These are phyloP conservation scores for Brettanomyces anomalus DNA, from an alignment of 805 yeast genomes.

Conservation along the genomic window DNA sequence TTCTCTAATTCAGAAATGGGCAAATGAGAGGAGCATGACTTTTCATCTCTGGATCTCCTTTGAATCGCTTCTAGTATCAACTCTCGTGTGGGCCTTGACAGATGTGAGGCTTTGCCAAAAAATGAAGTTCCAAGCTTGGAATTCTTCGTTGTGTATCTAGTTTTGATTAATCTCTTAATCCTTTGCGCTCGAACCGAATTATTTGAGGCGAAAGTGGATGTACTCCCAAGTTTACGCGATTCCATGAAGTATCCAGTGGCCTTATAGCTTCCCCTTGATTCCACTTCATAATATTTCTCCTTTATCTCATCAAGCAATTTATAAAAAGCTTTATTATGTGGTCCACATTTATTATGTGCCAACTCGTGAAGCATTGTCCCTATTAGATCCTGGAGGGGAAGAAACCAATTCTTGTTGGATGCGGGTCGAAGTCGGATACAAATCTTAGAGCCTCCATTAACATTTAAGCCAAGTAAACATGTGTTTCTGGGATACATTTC, in stretches of 20 bases:
- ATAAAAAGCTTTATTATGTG: slow-evolving; percentile 72
- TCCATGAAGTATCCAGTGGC: slow-evolving; percentile 42
- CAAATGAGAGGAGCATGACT: slow-evolving; percentile 32
- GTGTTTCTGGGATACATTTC: slow-evolving; percentile 76
- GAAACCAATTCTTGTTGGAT: slow-evolving; percentile 40
- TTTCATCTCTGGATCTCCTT: slow-evolving; percentile 43
- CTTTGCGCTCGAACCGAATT: slow-evolving; percentile 28
- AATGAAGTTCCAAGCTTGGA: slow-evolving; percentile 25
- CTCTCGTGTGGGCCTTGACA: neutral
- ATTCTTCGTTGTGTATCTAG: slow-evolving; percentile 32
- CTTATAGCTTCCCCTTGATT: slow-evolving; percentile 31
- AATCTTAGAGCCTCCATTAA: slow-evolving; percentile 67
- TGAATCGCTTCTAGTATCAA: slow-evolving; percentile 55
- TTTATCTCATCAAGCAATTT: slow-evolving; percentile 52
- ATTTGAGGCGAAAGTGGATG: slow-evolving; percentile 2
- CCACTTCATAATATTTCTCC: slow-evolving; percentile 37
- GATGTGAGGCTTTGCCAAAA: neutral
- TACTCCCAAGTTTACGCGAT: slow-evolving; percentile 36
- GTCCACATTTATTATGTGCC: slow-evolving; percentile 70
- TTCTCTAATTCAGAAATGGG: slow-evolving; percentile 16
- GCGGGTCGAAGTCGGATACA: slow-evolving; percentile 61
- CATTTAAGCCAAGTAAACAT: slow-evolving; percentile 69
- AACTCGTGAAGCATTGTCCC: slow-evolving; percentile 88
- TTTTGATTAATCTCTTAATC: slow-evolving; percentile 30
- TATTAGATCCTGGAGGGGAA: slow-evolving; percentile 55